Percentiles rank a stretch among this genome's conserved stretches.
Evolutionary conservation across 1,139 yeast species (phyloP).

Genomic region (Suhomyces yuchorum): DNA sequence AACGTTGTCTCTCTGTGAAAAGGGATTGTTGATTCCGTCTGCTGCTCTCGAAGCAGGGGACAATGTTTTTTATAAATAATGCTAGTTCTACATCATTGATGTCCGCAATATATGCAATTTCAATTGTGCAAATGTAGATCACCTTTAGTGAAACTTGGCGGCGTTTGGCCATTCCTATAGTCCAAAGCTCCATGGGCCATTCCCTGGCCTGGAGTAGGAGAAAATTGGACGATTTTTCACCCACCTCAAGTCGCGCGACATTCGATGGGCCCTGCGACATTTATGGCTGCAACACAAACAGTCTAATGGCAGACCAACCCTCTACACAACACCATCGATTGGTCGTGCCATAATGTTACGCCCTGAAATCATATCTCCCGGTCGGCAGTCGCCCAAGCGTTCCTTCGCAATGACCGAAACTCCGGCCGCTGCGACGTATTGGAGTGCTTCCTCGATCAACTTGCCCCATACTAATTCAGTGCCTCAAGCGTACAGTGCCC

Average conservation of each 20-base stretch:
- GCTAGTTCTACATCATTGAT: slow-evolving; percentile 20
- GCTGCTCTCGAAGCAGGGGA: slow-evolving; percentile 4
- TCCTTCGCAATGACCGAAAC: neutral
- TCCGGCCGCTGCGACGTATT: neutral
- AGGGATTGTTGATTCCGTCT: slow-evolving; percentile 12
- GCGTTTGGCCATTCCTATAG: too few species aligned
- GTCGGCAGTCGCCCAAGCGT: neutral
- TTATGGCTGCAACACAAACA: slow-evolving; percentile 13
- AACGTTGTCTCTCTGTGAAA: slow-evolving; percentile 6
- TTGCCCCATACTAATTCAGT: neutral
- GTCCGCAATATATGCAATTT: slow-evolving; percentile 15
- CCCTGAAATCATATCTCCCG: neutral
- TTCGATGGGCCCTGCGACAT: neutral
- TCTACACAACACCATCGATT: neutral
- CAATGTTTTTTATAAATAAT: slow-evolving; percentile 10
- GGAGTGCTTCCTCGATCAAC: neutral
- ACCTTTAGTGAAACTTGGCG: neutral
- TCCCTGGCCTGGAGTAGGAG: neutral
- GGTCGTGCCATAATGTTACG: neutral
- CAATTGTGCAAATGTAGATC: slow-evolving; percentile 3
- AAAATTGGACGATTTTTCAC: neutral
- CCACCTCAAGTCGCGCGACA: neutral
- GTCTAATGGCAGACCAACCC: neutral
- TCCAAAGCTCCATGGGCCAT: too few species aligned
- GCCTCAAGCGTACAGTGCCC: neutral